These are phyloP conservation scores for Cavenderia fasciculata DNA, from an alignment of 78 protist genomes.

Conservation along the genomic window DNA sequence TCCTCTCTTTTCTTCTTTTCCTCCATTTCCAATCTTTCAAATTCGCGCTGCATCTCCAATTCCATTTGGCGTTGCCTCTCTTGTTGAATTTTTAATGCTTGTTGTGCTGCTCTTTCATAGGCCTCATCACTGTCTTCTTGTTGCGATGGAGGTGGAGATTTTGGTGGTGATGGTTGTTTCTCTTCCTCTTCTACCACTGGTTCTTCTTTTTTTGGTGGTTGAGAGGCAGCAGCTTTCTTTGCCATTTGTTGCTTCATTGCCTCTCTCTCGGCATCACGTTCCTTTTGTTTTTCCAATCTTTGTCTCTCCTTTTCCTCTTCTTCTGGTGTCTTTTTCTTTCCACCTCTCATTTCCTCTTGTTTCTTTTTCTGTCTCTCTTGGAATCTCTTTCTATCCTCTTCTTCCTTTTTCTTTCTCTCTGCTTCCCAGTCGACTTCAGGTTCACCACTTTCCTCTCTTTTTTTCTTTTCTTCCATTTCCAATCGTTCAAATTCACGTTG, in stretches of 20 bases:
- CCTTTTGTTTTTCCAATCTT: conserved; percentile 27
- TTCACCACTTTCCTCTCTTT: background rate
- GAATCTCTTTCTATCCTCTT: conserved; percentile 43
- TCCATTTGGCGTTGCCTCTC: conserved; percentile 36
- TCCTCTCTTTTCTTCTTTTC: background rate
- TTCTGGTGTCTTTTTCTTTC: conserved; percentile 33
- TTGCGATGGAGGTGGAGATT: background rate
- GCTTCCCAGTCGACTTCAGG: conserved; percentile 24
- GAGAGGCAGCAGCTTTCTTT: background rate
- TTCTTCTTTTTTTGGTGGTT: background rate
- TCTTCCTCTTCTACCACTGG: conserved; percentile 7
- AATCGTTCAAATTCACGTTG: conserved; percentile 40
- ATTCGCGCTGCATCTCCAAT: conserved; percentile 15
- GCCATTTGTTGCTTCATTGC: conserved; percentile 27
- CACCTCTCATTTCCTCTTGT: background rate
- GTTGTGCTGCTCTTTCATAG: conserved; percentile 25
- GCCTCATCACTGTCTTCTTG: conserved; percentile 1
- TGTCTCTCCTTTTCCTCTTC: conserved; percentile 58
- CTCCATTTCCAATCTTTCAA: conserved; percentile 43
- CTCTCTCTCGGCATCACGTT: conserved; percentile 42
- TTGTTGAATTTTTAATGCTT: conserved; percentile 24
- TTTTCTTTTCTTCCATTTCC: conserved; percentile 7
- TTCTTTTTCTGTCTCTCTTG: conserved; percentile 31
- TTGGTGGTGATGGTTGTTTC: background rate
- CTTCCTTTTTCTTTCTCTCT: conserved; percentile 36